Evolutionary conservation across 2,329 filamentous ascomycete genomes (phyloP), one percentile per base, ranked within the genome.

Genomic region (Neonectria sp.): DNA sequence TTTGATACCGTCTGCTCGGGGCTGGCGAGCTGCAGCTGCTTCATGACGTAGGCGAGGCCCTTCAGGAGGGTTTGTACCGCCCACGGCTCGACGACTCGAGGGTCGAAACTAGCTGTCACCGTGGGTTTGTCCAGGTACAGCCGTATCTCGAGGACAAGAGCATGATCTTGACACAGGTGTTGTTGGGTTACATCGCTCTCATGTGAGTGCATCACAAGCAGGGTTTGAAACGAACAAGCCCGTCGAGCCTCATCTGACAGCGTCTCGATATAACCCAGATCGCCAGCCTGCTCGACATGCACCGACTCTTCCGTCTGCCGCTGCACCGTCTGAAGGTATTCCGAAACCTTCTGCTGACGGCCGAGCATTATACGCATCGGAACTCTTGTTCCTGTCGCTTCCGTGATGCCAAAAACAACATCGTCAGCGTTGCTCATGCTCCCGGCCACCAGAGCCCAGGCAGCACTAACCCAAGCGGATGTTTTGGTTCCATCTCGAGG

Each of bases 271-370:
- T 37, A 40, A 6, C 65, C 62, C 17, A 71, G 35, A 3, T 68
- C 65, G 1, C 51, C 58, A 40, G 35, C 35, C 21, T 71, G 64
- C 37, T 68, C 61, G 24, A 48, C 60, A 2, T 52, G 27, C 2
- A 65, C 61, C 67, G 69, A 68, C 5, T 63, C 61, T 12, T 21
- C 24, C 2, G 58, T 27, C 24, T 68, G 60, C 3, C 25, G 2
- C 27, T 75, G 71, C 0, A 73, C 33, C 0, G 74, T 71, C 24
- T 83, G 74, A 15, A 89, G 75, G 62, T 83, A 86, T 24, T 84
- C 76, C 0, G 70, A 67, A 11, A 84, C 75, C 0, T 74, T 72
- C 12, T 58, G 37, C 3, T 63, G 15, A 2, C 21, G 52, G 85
- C 77, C 73, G 21, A 73, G 6, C 1, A 43, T 40, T 7, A 76